Base-by-base conservation (phyloP, 331 rosid species). In the Arachis monticola region DNA sequence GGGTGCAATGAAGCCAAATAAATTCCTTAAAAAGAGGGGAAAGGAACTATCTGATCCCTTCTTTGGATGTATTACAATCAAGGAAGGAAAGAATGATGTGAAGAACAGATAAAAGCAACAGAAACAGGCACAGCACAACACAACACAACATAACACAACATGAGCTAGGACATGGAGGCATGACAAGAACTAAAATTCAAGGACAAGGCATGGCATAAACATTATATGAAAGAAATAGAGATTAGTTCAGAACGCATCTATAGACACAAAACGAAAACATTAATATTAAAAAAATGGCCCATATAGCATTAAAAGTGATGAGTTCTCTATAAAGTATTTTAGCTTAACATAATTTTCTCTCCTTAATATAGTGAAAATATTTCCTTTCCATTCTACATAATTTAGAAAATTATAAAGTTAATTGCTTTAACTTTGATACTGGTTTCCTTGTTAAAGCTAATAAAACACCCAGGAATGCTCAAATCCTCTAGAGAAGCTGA, bases 321-420 rank as follows among this genome's bases (percentile, higher is more conserved):
- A 10, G 6, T 31, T 51, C 46, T 42, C 50, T 48, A 42, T 53
- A 72, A 50, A 60, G 11, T 35, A 42, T 60, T 78, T 57, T 45
- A 53, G 41, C 77, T 64, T 45, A 45, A 32, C 58, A 56, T 46
- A 14, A 32, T 69, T 48, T 1, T 10, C 17, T 35, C 59, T 38
- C 13, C n/a, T 70, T 70, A 42, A 64, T 73, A 60, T 57, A 57
- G 47, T 47, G 41, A 57, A 75, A 81, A 62, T 22, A 57, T 76
- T 48, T 69, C n/a, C 59, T 47, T 70, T 70, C 63, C 69, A 56
- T 57, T 41, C 27, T 11, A 38, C 44, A 57, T 41, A n/a, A 31
- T 45, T 67, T 35, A 57, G 73, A 35, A 17, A 13, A 58, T 66
- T 12, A 76, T 53, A 48, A 45, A 2, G 8, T 62, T 59, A 61